Conservation (phyloP, 805 yeast species). For the Cyberlindnera xishuangbannaensis region DNA sequence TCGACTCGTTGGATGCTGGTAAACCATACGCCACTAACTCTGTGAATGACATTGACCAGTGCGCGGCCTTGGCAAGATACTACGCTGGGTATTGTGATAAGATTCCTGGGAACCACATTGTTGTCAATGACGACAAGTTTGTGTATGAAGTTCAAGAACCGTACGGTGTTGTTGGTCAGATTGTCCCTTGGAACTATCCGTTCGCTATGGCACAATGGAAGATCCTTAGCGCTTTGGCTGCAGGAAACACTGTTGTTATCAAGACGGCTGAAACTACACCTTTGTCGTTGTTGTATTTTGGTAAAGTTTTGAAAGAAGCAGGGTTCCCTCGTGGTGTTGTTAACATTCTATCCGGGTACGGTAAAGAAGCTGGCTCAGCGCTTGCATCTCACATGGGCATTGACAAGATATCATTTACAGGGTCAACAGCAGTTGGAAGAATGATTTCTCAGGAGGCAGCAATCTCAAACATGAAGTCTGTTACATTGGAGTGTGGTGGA, state of each 20-base stretch:
- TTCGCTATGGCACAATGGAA: slow-evolving; percentile 77
- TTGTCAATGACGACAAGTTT: slow-evolving; percentile 62
- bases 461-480: slow-evolving; percentile 52
- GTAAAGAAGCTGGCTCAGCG: slow-evolving; percentile 63
- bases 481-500: slow-evolving; percentile 69
- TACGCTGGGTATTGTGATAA: slow-evolving; percentile 74
- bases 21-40: slow-evolving; percentile 64
- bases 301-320: slow-evolving; percentile 56
- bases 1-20: slow-evolving; percentile 76
- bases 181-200: slow-evolving; percentile 86
- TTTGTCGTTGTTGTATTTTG: slow-evolving; percentile 59
- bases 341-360: slow-evolving; percentile 67
- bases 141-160: slow-evolving; percentile 68
- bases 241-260: slow-evolving; percentile 68
- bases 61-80: slow-evolving; percentile 57
- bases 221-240: slow-evolving; percentile 68
- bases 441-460: slow-evolving; percentile 67
- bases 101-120: slow-evolving; percentile 54
- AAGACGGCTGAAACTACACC: slow-evolving; percentile 78
- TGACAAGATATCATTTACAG: slow-evolving; percentile 59
- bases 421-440: slow-evolving; percentile 63
- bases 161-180: slow-evolving; percentile 75
- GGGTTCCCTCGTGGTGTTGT: slow-evolving; percentile 78
- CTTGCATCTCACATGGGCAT: slow-evolving; percentile 55
- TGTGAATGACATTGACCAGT: slow-evolving; percentile 60